These are phyloP conservation scores for Fonsecaea pedrosoi DNA, from an alignment of 2,329 filamentous ascomycete species.

Conservation along the genomic window DNA sequence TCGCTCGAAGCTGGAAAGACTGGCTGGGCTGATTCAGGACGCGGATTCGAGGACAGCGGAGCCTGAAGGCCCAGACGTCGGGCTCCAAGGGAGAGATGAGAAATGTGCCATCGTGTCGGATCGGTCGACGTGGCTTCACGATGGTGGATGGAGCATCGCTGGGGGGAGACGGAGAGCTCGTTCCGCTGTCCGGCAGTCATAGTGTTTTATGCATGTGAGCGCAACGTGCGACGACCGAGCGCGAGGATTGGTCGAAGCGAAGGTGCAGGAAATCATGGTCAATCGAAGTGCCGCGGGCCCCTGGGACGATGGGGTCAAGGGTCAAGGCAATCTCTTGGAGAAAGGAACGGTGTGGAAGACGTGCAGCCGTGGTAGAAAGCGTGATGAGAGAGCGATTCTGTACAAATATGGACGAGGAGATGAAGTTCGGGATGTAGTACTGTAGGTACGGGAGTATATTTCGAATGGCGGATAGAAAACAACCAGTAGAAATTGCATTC, in stretches of 20 bases:
- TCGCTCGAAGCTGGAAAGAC: neutral
- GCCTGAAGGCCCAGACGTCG: conserved; percentile 4
- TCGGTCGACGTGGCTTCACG: conserved; percentile 30
- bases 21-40: conserved; percentile 2
- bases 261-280: neutral
- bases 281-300: conserved; percentile 16
- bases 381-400: neutral
- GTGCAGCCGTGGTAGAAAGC: neutral
- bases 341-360: conserved; percentile 12
- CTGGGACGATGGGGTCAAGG: conserved; percentile 19
- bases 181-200: conserved; percentile 30
- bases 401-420: neutral
- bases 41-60: neutral
- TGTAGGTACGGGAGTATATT: neutral
- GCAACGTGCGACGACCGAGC: conserved; percentile 33
- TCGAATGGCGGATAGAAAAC: neutral
- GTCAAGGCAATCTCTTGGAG: conserved; percentile 12
- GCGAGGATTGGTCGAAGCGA: conserved; percentile 28
- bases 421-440: neutral
- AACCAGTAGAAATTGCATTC: neutral
- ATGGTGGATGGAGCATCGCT: conserved; percentile 22
- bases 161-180: conserved; percentile 27
- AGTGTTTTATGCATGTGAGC: conserved; percentile 23
- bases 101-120: conserved; percentile 24
- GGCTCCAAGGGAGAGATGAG: conserved; percentile 5